phyloP scores from a whole-genome alignment of 805 yeast genomes.

The Lipomyces spencermartinsiae region DNA sequence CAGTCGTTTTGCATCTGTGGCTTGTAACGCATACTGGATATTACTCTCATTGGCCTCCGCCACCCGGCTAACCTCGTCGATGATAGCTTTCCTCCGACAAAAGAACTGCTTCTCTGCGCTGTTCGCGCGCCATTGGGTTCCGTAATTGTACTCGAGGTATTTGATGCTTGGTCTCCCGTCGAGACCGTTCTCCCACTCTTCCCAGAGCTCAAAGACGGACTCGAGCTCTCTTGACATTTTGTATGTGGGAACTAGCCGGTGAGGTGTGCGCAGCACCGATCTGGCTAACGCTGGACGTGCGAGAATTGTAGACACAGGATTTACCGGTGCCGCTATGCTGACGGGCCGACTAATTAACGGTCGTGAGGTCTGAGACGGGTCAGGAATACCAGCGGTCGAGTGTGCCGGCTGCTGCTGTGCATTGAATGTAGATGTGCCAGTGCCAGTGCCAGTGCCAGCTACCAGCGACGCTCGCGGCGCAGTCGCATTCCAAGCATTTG shows the following conservation, averaged over 20 bases:
- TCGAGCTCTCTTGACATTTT: constrained; percentile 6
- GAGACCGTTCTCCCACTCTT: constrained; percentile 3
- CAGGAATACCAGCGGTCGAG: background rate
- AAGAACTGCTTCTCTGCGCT: constrained; percentile 4
- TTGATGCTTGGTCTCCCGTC: constrained; percentile 4
- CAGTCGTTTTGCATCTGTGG: background rate
- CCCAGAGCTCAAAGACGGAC: constrained; percentile 9
- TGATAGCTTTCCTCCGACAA: constrained; percentile 9
- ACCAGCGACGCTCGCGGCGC: background rate
- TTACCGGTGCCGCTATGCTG: background rate
- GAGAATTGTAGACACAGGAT: background rate
- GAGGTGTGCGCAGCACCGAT: background rate
- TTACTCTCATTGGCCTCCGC: background rate
- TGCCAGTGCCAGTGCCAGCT: background rate
- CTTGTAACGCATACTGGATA: background rate
- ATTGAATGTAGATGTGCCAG: background rate
- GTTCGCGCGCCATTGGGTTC: constrained; percentile 5
- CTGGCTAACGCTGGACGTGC: background rate
- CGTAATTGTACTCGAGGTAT: constrained; percentile 6
- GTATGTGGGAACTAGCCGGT: constrained; percentile 2
- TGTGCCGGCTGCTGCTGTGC: background rate
- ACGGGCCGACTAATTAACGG: background rate
- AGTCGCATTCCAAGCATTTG: background rate
- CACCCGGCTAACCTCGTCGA: constrained; percentile 7
- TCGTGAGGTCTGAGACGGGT: background rate